Conservation (phyloP, 2,329 filamentous ascomycete genomes). For the Fusarium sublunatum region DNA sequence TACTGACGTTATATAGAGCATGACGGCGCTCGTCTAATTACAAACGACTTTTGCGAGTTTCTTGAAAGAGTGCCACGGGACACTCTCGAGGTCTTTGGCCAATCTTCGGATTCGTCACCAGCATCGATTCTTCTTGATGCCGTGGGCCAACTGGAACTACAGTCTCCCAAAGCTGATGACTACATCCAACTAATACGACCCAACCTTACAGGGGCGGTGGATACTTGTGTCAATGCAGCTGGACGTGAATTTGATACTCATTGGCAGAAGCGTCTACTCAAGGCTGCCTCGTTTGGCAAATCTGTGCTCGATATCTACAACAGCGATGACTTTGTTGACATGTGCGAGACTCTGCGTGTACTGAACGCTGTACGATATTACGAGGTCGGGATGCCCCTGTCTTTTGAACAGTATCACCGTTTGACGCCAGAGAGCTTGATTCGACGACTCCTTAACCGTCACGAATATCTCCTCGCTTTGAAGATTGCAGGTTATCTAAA, state of each 20-base stretch:
- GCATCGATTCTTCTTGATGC: constrained; percentile 95
- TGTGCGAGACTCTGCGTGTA: constrained; percentile 93
- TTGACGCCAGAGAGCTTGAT: constrained; percentile 92
- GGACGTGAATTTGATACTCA: constrained; percentile 90
- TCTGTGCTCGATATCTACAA: constrained; percentile 97
- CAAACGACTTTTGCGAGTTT: constrained; percentile 96
- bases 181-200: constrained; percentile 94
- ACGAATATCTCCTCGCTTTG: constrained; percentile 90
- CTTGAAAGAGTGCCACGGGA: constrained; percentile 91
- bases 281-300: constrained; percentile 96
- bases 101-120: constrained; percentile 87
- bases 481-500: constrained; percentile 88
- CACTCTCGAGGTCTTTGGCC: constrained; percentile 87
- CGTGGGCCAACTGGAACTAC: constrained; percentile 87
- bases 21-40: constrained; percentile 90
- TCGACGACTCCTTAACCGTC: constrained; percentile 84
- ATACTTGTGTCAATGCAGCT: constrained; percentile 91
- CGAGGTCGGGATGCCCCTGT: constrained; percentile 88
- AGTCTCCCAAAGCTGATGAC: constrained; percentile 96
- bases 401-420: constrained; percentile 92
- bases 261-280: constrained; percentile 96
- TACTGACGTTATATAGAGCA: constrained; percentile 59
- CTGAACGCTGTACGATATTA: constrained; percentile 93
- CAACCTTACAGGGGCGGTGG: constrained; percentile 90
- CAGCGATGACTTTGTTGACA: constrained; percentile 98